Evolutionary conservation across 148 eudicot species (phyloP).

Genomic region (Fallopia convolvulus): DNA sequence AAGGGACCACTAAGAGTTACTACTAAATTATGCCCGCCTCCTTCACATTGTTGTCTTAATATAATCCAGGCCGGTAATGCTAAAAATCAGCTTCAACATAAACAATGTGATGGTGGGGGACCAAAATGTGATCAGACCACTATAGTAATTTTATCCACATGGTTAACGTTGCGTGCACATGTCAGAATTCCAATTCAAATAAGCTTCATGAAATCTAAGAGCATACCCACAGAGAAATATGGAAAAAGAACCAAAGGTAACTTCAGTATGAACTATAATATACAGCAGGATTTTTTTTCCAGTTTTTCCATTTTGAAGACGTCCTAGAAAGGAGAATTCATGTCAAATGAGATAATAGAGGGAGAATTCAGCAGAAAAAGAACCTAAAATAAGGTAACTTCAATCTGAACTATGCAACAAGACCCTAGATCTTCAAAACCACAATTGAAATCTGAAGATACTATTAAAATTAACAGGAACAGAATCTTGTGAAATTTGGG

Average conservation of each 20-base stretch:
- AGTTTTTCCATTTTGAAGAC: not conserved
- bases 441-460: not conserved
- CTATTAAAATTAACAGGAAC: not conserved
- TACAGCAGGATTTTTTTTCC: too few relatives aligned
- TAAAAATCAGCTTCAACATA: too few relatives aligned
- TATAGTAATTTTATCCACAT: not conserved
- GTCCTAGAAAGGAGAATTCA: not conserved
- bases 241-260: not conserved
- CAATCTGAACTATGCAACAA: too few relatives aligned
- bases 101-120: not conserved
- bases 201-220: not conserved
- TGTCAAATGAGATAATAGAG: not conserved
- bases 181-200: not conserved
- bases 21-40: not conserved
- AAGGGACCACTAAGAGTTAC: constrained; percentile 4
- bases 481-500: not conserved
- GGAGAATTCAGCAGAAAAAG: not conserved
- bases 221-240: not conserved
- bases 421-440: not conserved
- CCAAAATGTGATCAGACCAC: not conserved
- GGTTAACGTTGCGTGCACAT: not conserved
- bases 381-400: not conserved
- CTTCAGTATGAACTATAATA: not conserved
- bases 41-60: not conserved
- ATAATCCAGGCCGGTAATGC: not conserved